Base-by-base conservation (phyloP, 2,329 filamentous ascomycete species). In the Penicillium oxalicum region DNA sequence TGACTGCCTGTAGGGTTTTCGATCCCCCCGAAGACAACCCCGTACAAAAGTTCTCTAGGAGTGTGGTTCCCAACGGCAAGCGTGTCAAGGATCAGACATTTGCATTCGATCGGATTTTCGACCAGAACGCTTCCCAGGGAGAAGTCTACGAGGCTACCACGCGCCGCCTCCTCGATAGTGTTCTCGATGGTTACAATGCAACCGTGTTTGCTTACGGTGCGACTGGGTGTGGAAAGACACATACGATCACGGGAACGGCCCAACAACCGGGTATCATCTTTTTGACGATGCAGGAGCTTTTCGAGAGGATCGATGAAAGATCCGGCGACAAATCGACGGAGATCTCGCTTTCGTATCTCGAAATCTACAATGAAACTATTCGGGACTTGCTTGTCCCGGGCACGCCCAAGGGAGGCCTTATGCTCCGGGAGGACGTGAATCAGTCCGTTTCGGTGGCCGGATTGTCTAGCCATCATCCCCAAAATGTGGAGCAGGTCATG, bases 361-460 rank as follows among this genome's bases (percentile, higher is more conserved):
- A 98, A 67, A 98, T 98, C 55, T 98, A 98, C 77, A 98, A 98
- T 67, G 93, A 98, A 74, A 96, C 91, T 0, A 98, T 98, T 61
- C 88, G 93, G 45, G 93, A 98, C 72, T 74, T 98, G 62, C 77
- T 98, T 38, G 86, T 93, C n/a, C 86, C 88, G 0, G 86, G 86
- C 25, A 87, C 85, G 34, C 87, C 84, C 70, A 93, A 91, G 71
- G 80, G 83, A 57, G 87, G 89, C 3, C 72, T 98, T 55, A 95
- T 93, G 84, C 78, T 98, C 36, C 86, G 93, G 41, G 93, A 98
- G 70, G 93, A 98, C 73, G 86, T 87, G 49, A 91, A 97, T 62
- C 88, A 95, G 67, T 83, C 88, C 9, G 93, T 98, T 6, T 93
- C 88, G 0, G 93, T 98, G 1, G 80, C 88, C 4, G 93, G 91